Base-by-base conservation (phyloP, 495 filamentous ascomycete genomes). In the Clohesyomyces aquaticus region DNA sequence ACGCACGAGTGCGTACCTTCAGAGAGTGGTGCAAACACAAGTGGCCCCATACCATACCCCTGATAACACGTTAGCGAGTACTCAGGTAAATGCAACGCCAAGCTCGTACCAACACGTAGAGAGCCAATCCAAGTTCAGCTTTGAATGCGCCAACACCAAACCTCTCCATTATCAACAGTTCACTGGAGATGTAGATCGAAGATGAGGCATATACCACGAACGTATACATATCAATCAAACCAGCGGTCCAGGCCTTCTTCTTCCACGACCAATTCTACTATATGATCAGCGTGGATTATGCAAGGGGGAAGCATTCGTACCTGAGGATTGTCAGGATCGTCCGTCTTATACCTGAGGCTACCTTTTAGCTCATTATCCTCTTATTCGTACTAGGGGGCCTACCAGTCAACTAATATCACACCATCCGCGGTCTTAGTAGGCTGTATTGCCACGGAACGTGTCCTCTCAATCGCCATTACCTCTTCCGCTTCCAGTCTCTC, bases 391-490 rank as follows among this genome's bases (percentile, higher is more conserved):
- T 14, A 38, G 14, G 32, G 14, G 42, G 74, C 77, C 63, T 84
- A 83, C 83, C 83, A 85, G 55, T 83, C 79, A n/a, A 82, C 80
- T 0, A 84, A 53, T 28, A 72, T 70, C 16, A 53, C 59, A 23
- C 71, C 71, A 53, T 73, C 69, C n/a, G 63, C 45, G 18, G 66
- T 73, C 38, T 41, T 59, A 12, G 29, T 45, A 3, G 61, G 45
- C 1, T 35, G 14, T 16, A 62, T 67, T 9, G 58, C 56, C 26
- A 41, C 55, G 12, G 63, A 66, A n/a, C 42, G 22, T 26, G 56
- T 49, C 22, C 49, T 54, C 45, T 66, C 63, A 12, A 66, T 14
- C 19, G 47, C 63, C 41, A 66, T 21, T 23, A 14, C 42, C 12
- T 50, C 29, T 22, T 66, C 56, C 23, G 16, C 23, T 18, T 21